Conservation (phyloP, 352 stramenopile species). For the Phytophthora nicotianae region DNA sequence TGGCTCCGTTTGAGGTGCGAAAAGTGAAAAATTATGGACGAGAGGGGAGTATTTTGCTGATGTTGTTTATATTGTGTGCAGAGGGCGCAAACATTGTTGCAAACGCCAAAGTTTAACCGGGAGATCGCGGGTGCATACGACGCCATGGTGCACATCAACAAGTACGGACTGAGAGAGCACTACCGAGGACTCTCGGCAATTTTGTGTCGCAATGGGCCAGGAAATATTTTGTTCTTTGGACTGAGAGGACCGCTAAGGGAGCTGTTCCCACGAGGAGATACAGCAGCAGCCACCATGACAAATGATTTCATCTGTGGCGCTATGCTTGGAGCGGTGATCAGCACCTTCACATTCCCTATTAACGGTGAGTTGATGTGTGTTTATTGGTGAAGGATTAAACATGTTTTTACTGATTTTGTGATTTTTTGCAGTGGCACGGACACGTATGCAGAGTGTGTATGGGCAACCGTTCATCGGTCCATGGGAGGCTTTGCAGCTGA, state of each 20-base stretch:
- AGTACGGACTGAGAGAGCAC: conserved; percentile 79
- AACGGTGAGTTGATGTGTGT: conserved; percentile 52
- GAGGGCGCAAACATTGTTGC: conserved; percentile 84
- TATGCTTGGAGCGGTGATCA: conserved; percentile 84
- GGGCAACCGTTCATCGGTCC: conserved; percentile 64
- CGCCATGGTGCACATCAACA: conserved; percentile 80
- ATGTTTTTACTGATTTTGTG: conserved; percentile 14
- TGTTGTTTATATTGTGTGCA: conserved; percentile 20
- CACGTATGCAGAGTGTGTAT: conserved; percentile 86
- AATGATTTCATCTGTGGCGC: conserved; percentile 89
- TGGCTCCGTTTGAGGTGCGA: conserved; percentile 86
- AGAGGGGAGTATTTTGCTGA: not conserved
- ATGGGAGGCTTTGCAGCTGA: conserved; percentile 62
- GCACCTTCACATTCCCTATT: conserved; percentile 84
- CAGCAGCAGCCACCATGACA: conserved; percentile 46
- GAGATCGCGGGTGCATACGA: conserved; percentile 81
- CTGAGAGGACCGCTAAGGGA: conserved; percentile 77
- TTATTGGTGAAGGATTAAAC: not conserved
- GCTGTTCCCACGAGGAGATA: conserved; percentile 58
- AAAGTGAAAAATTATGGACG: not conserved
- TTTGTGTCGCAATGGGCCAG: conserved; percentile 82
- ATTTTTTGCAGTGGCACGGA: conserved; percentile 62
- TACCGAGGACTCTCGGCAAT: conserved; percentile 85
- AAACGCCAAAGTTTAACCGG: conserved; percentile 88
- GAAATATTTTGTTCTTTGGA: conserved; percentile 88